A percentile compares a stretch with the other conserved stretches of the same genome.
These are phyloP conservation scores for Leccinum obscurum DNA, from an alignment of 768 basidiomycete species.

Conservation along the genomic window DNA sequence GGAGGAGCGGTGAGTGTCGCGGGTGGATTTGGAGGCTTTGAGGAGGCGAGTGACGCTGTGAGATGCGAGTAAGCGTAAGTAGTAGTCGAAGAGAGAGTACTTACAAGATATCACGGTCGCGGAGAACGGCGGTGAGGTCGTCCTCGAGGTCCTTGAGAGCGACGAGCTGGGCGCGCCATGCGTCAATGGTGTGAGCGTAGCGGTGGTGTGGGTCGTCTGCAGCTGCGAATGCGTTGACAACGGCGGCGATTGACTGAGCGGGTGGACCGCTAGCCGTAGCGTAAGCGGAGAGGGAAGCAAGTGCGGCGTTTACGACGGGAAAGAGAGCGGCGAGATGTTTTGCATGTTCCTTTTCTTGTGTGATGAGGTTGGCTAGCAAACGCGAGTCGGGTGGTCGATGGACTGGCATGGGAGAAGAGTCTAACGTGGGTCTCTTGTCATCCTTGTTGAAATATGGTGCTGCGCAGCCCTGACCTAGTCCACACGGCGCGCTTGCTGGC, in stretches of 20 bases:
- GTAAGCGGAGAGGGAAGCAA: constrained; percentile 66
- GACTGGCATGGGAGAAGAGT: constrained; percentile 51
- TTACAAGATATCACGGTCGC: too few relatives aligned
- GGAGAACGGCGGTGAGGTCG: too few relatives aligned
- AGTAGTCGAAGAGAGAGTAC: background rate
- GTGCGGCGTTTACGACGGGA: constrained; percentile 56
- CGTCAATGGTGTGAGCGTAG: constrained; percentile 61
- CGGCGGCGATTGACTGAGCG: constrained; percentile 30
- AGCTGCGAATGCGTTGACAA: constrained; percentile 57
- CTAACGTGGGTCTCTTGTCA: background rate
- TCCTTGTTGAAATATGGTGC: too few relatives aligned
- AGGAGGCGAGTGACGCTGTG: constrained; percentile 74
- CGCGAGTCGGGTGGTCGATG: constrained; percentile 74
- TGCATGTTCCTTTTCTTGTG: constrained; percentile 70
- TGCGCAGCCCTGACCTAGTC: too few relatives aligned
- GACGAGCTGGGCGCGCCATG: constrained; percentile 63
- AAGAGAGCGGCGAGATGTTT: constrained; percentile 58
- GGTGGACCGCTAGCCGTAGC: constrained; percentile 57
- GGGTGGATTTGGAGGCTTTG: constrained; percentile 65
- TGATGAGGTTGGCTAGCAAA: constrained; percentile 64
- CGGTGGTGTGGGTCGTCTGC: constrained; percentile 60
- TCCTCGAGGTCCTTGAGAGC: constrained; percentile 57
- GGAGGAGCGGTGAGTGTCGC: constrained; percentile 39
- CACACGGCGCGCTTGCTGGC: too few relatives aligned
- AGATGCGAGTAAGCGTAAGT: too few relatives aligned